These are phyloP conservation scores for Fraxinus dipetala DNA, from an alignment of 305 asterid species.

Conservation along the genomic window DNA sequence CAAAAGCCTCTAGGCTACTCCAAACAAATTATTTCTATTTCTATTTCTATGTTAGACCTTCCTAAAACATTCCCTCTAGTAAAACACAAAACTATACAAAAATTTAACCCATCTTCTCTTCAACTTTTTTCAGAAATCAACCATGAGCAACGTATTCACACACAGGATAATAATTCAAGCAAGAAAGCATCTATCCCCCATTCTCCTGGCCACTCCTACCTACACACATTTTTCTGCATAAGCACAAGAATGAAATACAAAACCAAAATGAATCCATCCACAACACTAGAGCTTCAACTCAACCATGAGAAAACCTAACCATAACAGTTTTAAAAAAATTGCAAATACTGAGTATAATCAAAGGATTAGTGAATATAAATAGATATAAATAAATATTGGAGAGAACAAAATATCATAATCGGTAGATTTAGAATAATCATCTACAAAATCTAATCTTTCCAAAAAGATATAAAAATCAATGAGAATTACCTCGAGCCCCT, in stretches of 20 bases:
- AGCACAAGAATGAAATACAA: background rate
- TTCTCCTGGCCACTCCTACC: background rate
- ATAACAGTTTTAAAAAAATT: background rate
- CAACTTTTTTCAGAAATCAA: background rate
- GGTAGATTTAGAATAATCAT: background rate
- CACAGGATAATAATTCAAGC: background rate
- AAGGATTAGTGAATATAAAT: background rate
- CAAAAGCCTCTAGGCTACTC: background rate
- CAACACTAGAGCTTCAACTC: background rate
- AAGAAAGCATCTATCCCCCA: background rate
- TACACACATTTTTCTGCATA: background rate
- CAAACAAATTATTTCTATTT: background rate
- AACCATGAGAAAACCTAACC: background rate
- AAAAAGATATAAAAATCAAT: background rate
- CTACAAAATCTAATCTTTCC: background rate
- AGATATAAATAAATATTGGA: background rate
- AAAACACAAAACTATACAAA: background rate
- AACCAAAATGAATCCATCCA: background rate
- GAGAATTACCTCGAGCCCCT: slow-evolving; percentile 51
- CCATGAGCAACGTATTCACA: background rate
- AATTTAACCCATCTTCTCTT: background rate
- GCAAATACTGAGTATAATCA: background rate
- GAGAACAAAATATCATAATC: background rate
- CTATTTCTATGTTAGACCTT: background rate
- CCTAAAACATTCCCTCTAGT: background rate